Conservation (phyloP, 805 yeast species). For the Candida adriatica region DNA sequence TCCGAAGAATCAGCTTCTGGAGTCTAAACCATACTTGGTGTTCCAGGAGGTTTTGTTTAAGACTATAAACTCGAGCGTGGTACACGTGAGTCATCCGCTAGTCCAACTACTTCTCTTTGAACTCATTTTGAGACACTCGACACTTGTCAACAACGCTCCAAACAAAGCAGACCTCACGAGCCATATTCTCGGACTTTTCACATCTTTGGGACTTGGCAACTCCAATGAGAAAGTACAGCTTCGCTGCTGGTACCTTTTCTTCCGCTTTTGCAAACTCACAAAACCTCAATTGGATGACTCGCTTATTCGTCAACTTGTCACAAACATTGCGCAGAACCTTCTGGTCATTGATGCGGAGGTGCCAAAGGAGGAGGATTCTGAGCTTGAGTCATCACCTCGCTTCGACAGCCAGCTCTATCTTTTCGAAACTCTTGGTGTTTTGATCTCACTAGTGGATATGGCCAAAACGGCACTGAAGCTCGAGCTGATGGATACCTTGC, state of each 20-base stretch:
- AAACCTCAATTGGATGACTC: constrained; percentile 53
- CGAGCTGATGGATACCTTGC: constrained; percentile 52
- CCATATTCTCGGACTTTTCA: constrained; percentile 68
- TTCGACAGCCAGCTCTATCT: constrained; percentile 77
- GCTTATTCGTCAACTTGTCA: constrained; percentile 49
- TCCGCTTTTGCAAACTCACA: constrained; percentile 72
- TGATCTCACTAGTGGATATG: constrained; percentile 46
- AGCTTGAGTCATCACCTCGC: constrained; percentile 40
- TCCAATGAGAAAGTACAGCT: constrained; percentile 64
- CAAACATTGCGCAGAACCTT: constrained; percentile 51
- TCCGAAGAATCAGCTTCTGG: constrained; percentile 57
- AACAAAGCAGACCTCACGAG: constrained; percentile 46
- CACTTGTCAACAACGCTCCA: constrained; percentile 43
- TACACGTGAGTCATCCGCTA: constrained; percentile 64
- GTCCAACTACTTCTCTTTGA: constrained; percentile 82
- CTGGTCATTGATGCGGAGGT: constrained; percentile 53
- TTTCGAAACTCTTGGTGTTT: constrained; percentile 80
- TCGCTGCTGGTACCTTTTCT: constrained; percentile 87
- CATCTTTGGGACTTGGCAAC: constrained; percentile 79
- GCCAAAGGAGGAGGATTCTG: constrained; percentile 49
- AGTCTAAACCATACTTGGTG: constrained; percentile 57
- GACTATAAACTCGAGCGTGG: constrained; percentile 40
- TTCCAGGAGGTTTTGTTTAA: constrained; percentile 52
- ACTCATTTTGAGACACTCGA: constrained; percentile 71
- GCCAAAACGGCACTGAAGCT: constrained; percentile 36